Evolutionary conservation across 2,329 filamentous ascomycete species (phyloP), one percentile per base, ranked within the genome.

Genomic region (Aspergillus pseudotamarii): DNA sequence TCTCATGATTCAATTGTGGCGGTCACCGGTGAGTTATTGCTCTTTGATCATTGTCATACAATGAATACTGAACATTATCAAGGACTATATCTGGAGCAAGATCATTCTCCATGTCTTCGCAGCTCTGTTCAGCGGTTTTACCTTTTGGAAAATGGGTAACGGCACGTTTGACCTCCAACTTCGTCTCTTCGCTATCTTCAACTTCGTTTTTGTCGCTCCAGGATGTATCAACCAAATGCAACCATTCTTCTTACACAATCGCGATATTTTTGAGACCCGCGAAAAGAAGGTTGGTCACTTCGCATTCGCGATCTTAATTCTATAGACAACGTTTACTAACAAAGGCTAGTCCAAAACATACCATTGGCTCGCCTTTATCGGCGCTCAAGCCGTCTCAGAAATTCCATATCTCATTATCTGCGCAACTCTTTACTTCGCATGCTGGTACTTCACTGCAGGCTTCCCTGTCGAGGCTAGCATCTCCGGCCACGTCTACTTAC

Each of bases 191-290:
- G 85, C 85, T 11, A 78, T 88, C 55, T 88, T 89, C 79, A 86
- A 88, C 70, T 88, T 88, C 73, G 86, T 88, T 63, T 88, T 88
- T 65, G 84, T 89, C 48, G 84, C 86, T 0, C 85, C 85, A 0
- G 85, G 86, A 60, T 83, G 86, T 55, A 80, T 88, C 67, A 83
- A 84, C 28, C 86, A 88, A 70, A 80, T 88, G 45, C 85, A 88
- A 72, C 86, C 86, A 0, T 79, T 87, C 34, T 88, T 88, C 70
- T 79, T 88, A 66, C 79, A 83, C 36, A 82, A 83, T 26, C 80
- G 86, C 1, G 82, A 86, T 66, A 85, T 88, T 53, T 88, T 85
- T 61, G 85, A 88, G 69, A 79, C 82, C 0, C 80, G 86, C 19
- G 86, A 88, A 76, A 86, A 86, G 70, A 87, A 87, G 70, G 74